Conservation (phyloP, 176 grass and related monocot species). For the Eleusine coracana region DNA sequence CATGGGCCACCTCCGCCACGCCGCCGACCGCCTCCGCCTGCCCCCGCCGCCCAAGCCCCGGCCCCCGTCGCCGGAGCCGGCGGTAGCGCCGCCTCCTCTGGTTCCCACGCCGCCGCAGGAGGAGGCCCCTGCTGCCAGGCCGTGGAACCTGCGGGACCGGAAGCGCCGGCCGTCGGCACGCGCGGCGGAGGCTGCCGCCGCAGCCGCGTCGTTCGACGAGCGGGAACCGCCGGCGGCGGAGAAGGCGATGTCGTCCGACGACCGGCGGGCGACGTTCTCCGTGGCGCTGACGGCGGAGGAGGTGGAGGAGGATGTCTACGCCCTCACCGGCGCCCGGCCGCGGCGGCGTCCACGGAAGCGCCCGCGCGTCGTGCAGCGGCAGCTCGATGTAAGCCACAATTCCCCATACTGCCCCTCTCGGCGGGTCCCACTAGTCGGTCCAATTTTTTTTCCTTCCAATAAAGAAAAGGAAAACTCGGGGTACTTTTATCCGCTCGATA, state of each 20-base stretch:
- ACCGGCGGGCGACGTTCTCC: conserved; percentile 54
- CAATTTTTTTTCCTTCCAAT: neutral
- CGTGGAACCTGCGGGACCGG: conserved; percentile 87
- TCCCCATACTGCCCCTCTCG: conserved; percentile 41
- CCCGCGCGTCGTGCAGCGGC: conserved; percentile 75
- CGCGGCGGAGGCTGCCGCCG: neutral
- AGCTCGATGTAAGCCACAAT: conserved; percentile 80
- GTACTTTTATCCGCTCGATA: conserved; percentile 35
- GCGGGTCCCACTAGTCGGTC: neutral
- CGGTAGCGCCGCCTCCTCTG: neutral
- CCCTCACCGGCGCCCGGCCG: conserved; percentile 82
- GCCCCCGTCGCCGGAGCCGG: neutral
- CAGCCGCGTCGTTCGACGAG: conserved; percentile 3
- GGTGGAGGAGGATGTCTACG: conserved; percentile 96
- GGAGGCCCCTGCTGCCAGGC: neutral
- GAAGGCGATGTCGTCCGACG: conserved; percentile 2
- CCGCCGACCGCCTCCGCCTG: conserved; percentile 50
- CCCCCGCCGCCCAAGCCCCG: neutral
- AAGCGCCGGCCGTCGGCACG: conserved; percentile 44
- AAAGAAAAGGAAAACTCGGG: neutral
- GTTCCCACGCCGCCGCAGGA: neutral
- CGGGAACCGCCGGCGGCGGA: neutral
- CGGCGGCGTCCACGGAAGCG: conserved; percentile 87
- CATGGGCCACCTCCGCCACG: conserved; percentile 66
- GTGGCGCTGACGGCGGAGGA: conserved; percentile 70